Conservation (phyloP, 2,329 filamentous ascomycete species). For the Didymella segeticola region DNA sequence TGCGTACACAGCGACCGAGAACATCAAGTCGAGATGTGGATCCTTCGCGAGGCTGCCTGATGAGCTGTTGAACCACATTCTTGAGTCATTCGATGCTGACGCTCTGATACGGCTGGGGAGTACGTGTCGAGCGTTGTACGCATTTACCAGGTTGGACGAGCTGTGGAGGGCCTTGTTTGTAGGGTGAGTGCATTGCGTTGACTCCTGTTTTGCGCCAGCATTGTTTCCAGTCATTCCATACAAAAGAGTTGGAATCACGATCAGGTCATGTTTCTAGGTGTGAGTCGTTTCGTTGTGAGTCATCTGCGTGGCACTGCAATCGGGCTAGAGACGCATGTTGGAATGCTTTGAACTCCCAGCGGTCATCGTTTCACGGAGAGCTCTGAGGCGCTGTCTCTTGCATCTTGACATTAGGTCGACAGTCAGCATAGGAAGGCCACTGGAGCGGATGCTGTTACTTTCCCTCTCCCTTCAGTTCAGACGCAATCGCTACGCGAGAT, state of each 20-base stretch:
- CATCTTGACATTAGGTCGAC: too few relatives aligned
- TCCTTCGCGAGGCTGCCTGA: slow-evolving; percentile 75
- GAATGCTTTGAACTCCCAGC: background rate
- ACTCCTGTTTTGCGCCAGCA: slow-evolving; percentile 14
- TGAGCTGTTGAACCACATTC: slow-evolving; percentile 75
- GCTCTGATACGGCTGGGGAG: slow-evolving; percentile 71
- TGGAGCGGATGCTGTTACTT: background rate
- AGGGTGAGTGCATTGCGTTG: slow-evolving; percentile 67
- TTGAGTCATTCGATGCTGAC: slow-evolving; percentile 75
- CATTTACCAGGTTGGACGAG: slow-evolving; percentile 83
- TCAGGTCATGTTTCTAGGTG: background rate
- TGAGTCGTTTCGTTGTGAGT: background rate
- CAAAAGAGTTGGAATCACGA: background rate
- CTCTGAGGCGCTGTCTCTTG: too few relatives aligned
- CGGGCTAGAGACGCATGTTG: background rate
- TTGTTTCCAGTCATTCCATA: slow-evolving; percentile 1
- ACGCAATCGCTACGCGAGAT: background rate
- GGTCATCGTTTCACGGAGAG: too few relatives aligned
- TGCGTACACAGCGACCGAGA: slow-evolving; percentile 69
- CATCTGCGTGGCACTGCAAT: background rate
- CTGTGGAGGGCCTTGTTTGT: slow-evolving; percentile 87
- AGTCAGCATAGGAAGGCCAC: too few relatives aligned
- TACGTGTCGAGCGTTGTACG: slow-evolving; percentile 86
- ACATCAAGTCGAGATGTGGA: slow-evolving; percentile 72
- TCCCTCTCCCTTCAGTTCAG: background rate